phyloP scores from a whole-genome alignment of 208 protist species.

The Trypanosoma vivax region DNA sequence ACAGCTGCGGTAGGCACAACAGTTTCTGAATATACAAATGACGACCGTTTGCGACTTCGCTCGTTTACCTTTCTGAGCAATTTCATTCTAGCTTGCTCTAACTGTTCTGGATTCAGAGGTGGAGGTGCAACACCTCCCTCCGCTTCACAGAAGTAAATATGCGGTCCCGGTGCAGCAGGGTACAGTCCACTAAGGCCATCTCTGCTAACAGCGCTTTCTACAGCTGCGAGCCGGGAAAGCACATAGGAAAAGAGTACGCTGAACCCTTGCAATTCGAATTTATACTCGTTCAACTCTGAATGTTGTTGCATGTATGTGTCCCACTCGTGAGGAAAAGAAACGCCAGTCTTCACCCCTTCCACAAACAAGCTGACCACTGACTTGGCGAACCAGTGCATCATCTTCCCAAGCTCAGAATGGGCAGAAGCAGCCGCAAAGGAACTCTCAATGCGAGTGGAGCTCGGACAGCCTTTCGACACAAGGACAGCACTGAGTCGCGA shows the following conservation, averaged over 20 bases:
- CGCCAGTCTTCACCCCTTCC: slow-evolving; percentile 36
- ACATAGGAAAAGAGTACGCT: slow-evolving; percentile 55
- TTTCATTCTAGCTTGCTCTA: no score
- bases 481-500: slow-evolving; percentile 7
- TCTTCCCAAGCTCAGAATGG: slow-evolving; percentile 50
- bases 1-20: no score
- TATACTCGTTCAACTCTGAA: slow-evolving; percentile 20
- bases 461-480: slow-evolving; percentile 24
- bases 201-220: slow-evolving; percentile 13
- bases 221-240: slow-evolving; percentile 36
- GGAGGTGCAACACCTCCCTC: no score
- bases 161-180: background rate
- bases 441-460: slow-evolving; percentile 28
- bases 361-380: slow-evolving; percentile 44
- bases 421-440: slow-evolving; percentile 52
- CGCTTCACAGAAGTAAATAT: no score
- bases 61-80: no score
- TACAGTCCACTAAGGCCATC: background rate
- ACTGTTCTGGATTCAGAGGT: no score
- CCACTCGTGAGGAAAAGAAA: slow-evolving; percentile 51
- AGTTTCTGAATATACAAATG: no score
- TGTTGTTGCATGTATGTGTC: slow-evolving; percentile 22
- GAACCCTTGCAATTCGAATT: slow-evolving; percentile 75
- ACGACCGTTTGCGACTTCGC: no score
- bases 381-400: slow-evolving; percentile 52